Evolutionary conservation across 768 basidiomycete species (phyloP).

Genomic region (Leccinum disarticulatum): DNA sequence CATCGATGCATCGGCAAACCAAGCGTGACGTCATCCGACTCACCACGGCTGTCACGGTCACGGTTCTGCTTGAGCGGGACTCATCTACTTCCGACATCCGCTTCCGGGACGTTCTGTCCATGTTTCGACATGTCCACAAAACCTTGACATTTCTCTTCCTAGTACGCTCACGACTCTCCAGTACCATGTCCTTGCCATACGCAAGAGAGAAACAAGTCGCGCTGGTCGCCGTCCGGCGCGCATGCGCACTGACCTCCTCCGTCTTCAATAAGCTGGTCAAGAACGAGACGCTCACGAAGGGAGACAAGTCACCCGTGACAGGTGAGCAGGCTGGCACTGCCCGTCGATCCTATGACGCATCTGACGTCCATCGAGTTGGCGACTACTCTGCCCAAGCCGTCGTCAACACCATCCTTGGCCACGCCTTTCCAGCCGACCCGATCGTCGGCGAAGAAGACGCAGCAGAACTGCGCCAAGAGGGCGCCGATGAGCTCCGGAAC

Average conservation of each 20-base stretch:
- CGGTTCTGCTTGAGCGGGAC: too few relatives aligned
- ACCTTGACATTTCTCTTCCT: background rate
- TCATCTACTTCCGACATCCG: too few relatives aligned
- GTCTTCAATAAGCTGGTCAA: slow-evolving; percentile 86
- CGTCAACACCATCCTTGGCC: slow-evolving; percentile 74
- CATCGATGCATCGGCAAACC: too few relatives aligned
- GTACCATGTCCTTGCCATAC: slow-evolving; percentile 53
- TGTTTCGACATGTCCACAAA: too few relatives aligned
- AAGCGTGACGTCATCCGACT: too few relatives aligned
- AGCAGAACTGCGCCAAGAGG: slow-evolving; percentile 60
- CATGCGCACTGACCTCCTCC: slow-evolving; percentile 60
- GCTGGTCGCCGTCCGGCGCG: too few relatives aligned
- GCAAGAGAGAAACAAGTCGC: slow-evolving; percentile 73
- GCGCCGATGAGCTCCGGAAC: slow-evolving; percentile 42
- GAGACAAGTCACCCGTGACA: slow-evolving; percentile 65
- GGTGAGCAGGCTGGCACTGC: slow-evolving; percentile 45
- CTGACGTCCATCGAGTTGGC: slow-evolving; percentile 55
- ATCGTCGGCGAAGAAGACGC: slow-evolving; percentile 91
- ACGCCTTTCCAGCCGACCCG: slow-evolving; percentile 79
- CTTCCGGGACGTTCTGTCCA: too few relatives aligned
- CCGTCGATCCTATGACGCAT: slow-evolving; percentile 18
- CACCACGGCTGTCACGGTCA: too few relatives aligned
- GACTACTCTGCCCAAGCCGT: slow-evolving; percentile 95
- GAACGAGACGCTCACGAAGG: slow-evolving; percentile 82
- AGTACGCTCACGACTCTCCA: background rate